Conservation (phyloP, 2,329 filamentous ascomycete species). For the Phyllosticta paracitricarpa region DNA sequence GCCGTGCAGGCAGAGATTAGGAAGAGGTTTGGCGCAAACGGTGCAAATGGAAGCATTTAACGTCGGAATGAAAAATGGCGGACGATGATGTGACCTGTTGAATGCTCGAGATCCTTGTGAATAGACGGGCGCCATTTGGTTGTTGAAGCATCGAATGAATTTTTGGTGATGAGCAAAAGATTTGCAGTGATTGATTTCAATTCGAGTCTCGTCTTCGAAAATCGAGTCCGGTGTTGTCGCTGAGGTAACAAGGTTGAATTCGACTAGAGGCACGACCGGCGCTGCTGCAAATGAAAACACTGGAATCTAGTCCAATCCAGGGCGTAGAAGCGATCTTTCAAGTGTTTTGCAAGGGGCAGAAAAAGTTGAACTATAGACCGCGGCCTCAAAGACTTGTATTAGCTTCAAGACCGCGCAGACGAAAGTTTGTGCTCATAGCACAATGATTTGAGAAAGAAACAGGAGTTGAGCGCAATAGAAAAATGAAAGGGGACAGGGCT, state of each 20-base stretch:
- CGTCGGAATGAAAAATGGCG: not conserved
- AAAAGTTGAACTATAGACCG: not conserved
- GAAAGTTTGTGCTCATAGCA: not conserved
- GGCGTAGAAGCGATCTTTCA: not conserved
- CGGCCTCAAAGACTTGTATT: not conserved
- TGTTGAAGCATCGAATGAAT: not conserved
- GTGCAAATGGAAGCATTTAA: not conserved
- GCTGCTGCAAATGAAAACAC: no score
- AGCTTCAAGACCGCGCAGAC: not conserved
- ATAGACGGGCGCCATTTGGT: not conserved
- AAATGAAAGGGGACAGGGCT: not conserved
- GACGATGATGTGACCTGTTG: not conserved
- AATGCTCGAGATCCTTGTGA: not conserved
- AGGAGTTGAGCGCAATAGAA: not conserved
- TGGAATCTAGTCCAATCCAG: not conserved
- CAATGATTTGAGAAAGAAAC: not conserved
- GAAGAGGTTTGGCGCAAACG: conserved; percentile 2
- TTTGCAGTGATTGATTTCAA: no score
- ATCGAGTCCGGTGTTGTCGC: no score
- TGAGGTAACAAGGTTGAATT: no score
- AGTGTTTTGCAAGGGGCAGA: not conserved
- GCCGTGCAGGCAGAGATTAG: conserved; percentile 32
- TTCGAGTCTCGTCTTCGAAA: no score
- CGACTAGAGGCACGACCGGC: no score
- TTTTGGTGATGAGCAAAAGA: no score